Base-by-base conservation (phyloP, 2,329 filamentous ascomycete species). In the Phialocephala subalpina region DNA sequence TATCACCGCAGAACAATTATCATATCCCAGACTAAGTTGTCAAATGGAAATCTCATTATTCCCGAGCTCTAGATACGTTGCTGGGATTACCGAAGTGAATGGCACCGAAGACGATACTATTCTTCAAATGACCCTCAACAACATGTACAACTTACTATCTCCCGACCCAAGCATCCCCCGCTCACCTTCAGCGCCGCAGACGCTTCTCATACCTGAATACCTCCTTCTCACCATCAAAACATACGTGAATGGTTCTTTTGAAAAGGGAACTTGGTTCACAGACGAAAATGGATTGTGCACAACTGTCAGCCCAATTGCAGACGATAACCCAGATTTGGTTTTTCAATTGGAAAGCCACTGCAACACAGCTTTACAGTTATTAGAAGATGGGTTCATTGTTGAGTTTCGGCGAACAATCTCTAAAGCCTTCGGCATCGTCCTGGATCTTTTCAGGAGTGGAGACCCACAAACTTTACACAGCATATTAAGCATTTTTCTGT, bases 341-440 rank as follows among this genome's bases (percentile, higher is more conserved):
- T n/a, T n/a, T n/a, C n/a, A n/a, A n/a, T n/a, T n/a, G n/a, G n/a
- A n/a, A n/a, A n/a, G n/a, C n/a, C n/a, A 58, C 53, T 57, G 52
- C 42, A 47, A 60, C 20, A 58, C 68, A 62, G 58, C 52, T 1
- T n/a, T n/a, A n/a, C 49, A 55, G 11, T 49, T 68, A 16, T 38
- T 16, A 52, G 42, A 62, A 52, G 61, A 56, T n/a, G 57, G 61
- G 22, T 64, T 57, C 29, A n/a, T 38, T 45, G 52, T 60, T 18
- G 57, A 65, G 59, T 70, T 65, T 65, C 66, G 68, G 38, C 64
- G 64, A 27, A 55, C 58, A 58, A 61, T 69, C 49, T 65, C 68
- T 11, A 70, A 64, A 66, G 67, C 64, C 25, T 67, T 42, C 59
- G 27, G 25, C 55, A 38, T 62, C 58, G 56, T 70, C 56, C 22